Percentiles rank a stretch among this genome's conserved stretches.
These are phyloP conservation scores for Neonectria faginata DNA, from an alignment of 2,329 filamentous ascomycete genomes.

Conservation along the genomic window DNA sequence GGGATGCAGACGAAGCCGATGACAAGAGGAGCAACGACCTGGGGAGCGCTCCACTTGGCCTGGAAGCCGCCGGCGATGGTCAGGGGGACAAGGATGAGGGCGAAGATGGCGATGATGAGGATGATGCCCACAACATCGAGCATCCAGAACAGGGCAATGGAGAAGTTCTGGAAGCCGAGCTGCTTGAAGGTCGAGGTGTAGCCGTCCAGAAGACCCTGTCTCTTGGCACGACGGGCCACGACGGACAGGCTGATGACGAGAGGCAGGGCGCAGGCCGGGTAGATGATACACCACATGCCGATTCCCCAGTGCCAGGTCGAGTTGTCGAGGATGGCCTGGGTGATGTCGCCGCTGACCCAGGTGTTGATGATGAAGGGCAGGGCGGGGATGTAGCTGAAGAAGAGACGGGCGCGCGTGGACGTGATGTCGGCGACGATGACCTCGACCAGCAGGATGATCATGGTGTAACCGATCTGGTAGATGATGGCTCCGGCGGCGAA, in stretches of 20 bases:
- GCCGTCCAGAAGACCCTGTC: conserved; percentile 58
- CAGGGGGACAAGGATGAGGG: conserved; percentile 58
- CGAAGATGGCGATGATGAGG: conserved; percentile 59
- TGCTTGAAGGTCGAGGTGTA: conserved; percentile 50
- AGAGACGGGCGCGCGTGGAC: conserved; percentile 70
- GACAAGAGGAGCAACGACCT: conserved; percentile 59
- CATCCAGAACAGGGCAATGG: conserved; percentile 59
- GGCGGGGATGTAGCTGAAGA: conserved; percentile 74
- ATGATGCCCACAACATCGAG: conserved; percentile 60
- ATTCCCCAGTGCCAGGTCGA: conserved; percentile 72
- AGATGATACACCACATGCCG: conserved; percentile 74
- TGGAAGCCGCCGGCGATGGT: conserved; percentile 59
- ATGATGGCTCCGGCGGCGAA: conserved; percentile 70
- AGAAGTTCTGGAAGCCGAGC: conserved; percentile 49
- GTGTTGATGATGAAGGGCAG: conserved; percentile 72
- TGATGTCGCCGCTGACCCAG: conserved; percentile 71
- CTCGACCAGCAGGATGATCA: conserved; percentile 70
- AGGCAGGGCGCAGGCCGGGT: conserved; percentile 67
- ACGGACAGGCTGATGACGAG: conserved; percentile 64
- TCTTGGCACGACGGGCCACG: conserved; percentile 64
- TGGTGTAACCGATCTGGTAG: conserved; percentile 74
- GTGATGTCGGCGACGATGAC: conserved; percentile 74
- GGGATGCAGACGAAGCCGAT: conserved; percentile 61
- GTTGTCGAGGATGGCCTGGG: conserved; percentile 58
- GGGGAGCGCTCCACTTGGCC: conserved; percentile 52